These are phyloP conservation scores for Sarocladium oryzae DNA, from an alignment of 2,329 filamentous ascomycete species.

Conservation along the genomic window DNA sequence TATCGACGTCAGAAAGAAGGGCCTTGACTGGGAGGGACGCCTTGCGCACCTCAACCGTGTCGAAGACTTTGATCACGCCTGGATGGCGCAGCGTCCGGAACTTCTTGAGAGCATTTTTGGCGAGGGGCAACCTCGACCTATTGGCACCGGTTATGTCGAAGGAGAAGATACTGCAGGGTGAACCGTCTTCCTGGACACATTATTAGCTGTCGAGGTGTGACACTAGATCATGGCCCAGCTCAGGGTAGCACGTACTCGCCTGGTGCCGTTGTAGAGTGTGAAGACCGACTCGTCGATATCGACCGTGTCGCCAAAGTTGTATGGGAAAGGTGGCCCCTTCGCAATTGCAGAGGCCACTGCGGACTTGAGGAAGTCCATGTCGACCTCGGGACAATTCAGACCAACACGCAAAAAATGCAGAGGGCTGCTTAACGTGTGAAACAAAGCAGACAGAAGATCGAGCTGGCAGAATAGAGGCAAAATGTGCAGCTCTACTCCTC, in stretches of 20 bases:
- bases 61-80: constrained; percentile 87
- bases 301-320: constrained; percentile 85
- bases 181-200: constrained; percentile 71
- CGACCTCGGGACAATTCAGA: neutral
- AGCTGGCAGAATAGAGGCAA: neutral
- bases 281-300: constrained; percentile 92
- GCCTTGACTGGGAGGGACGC: neutral
- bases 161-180: constrained; percentile 91
- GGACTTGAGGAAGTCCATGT: constrained; percentile 97
- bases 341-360: constrained; percentile 95
- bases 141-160: constrained; percentile 77
- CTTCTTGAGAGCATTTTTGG: constrained; percentile 91
- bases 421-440: neutral
- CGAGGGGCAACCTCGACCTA: constrained; percentile 74
- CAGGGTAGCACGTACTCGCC: constrained; percentile 53
- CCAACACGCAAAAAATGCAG: neutral
- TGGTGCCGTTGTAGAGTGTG: constrained; percentile 92
- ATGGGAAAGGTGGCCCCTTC: constrained; percentile 88
- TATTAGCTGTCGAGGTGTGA: neutral
- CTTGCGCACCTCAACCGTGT: constrained; percentile 78
- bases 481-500: neutral
- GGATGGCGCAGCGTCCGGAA: constrained; percentile 88
- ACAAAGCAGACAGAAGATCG: neutral
- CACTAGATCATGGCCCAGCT: neutral
- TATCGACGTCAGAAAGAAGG: constrained; percentile 18